Conservation (phyloP, 1,284 basidiomycete species). For the Moesziomyces aphidis region DNA sequence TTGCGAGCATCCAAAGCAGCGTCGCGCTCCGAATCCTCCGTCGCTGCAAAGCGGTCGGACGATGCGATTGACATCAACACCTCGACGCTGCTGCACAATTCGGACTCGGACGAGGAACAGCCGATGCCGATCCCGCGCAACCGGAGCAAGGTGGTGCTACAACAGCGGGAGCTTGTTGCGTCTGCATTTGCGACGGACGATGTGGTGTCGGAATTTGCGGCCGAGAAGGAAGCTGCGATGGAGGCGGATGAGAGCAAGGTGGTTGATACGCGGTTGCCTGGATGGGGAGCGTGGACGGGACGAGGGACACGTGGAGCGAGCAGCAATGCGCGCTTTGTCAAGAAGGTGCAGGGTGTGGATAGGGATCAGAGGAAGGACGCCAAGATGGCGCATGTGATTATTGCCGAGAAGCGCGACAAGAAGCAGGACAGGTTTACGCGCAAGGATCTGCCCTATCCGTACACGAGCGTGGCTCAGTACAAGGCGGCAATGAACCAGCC, state of each 20-base stretch:
- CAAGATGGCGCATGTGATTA: conserved; percentile 86
- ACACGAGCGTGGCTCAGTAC: conserved; percentile 89
- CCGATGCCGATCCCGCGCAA: background rate
- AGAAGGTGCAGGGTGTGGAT: conserved; percentile 74
- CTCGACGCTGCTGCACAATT: background rate
- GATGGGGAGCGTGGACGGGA: conserved; percentile 96
- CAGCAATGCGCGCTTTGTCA: conserved; percentile 22
- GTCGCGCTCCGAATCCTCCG: conserved; percentile 39
- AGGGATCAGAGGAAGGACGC: conserved; percentile 84
- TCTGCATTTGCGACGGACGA: conserved; percentile 96
- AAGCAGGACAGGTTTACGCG: conserved; percentile 88
- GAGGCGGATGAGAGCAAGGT: conserved; percentile 83
- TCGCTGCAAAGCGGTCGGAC: conserved; percentile 17
- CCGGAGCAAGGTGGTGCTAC: conserved; percentile 3
- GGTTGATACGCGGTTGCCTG: conserved; percentile 84
- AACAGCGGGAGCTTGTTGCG: conserved; percentile 89
- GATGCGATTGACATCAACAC: conserved; percentile 29
- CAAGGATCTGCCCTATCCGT: conserved; percentile 87
- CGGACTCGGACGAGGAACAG: conserved; percentile 28
- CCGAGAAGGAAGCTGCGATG: conserved; percentile 81
- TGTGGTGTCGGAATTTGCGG: conserved; percentile 88
- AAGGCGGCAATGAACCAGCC: conserved; percentile 84
- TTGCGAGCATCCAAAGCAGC: conserved; percentile 40
- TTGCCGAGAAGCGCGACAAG: conserved; percentile 92
- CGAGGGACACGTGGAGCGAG: conserved; percentile 72